Conservation (phyloP, 2,329 filamentous ascomycete species). For the Fusarium denticulatum region DNA sequence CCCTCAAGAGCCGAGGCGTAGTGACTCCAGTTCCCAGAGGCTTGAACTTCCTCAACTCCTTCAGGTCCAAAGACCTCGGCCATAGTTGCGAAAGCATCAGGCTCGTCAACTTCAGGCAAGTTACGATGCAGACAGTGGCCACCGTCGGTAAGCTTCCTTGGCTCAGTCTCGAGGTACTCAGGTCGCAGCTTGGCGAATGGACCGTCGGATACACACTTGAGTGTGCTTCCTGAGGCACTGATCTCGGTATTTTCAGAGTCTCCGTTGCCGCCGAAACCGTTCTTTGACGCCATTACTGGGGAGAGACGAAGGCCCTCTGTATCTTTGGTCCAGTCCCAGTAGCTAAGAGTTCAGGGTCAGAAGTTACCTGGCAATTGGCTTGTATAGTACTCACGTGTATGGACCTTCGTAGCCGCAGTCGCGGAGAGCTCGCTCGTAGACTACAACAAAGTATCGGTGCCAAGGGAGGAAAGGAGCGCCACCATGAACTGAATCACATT, state of each 20-base stretch:
- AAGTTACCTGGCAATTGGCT: rapidly evolving
- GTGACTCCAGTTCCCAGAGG: background rate
- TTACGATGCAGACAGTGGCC: background rate
- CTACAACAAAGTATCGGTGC: constrained; percentile 3
- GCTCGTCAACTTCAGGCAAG: constrained; percentile 1
- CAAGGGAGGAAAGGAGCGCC: constrained; percentile 9
- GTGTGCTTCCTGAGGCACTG: background rate
- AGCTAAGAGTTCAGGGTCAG: background rate
- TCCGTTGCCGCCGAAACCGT: background rate
- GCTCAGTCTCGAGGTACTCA: background rate
- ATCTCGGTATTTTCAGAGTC: background rate
- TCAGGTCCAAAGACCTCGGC: rapidly evolving
- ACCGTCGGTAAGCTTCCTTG: background rate
- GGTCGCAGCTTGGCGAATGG: background rate
- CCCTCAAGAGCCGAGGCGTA: background rate
- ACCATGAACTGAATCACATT: background rate
- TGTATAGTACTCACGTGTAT: background rate
- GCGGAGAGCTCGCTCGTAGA: background rate
- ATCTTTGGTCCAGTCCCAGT: constrained; percentile 16
- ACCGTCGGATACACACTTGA: background rate
- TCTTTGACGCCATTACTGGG: background rate
- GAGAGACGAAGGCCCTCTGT: background rate
- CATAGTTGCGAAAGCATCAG: background rate
- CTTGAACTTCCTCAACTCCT: background rate
- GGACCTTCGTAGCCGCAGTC: constrained; percentile 6